These are phyloP conservation scores for Typha latifolia DNA, from an alignment of 176 grass and related monocot genomes.

Conservation along the genomic window DNA sequence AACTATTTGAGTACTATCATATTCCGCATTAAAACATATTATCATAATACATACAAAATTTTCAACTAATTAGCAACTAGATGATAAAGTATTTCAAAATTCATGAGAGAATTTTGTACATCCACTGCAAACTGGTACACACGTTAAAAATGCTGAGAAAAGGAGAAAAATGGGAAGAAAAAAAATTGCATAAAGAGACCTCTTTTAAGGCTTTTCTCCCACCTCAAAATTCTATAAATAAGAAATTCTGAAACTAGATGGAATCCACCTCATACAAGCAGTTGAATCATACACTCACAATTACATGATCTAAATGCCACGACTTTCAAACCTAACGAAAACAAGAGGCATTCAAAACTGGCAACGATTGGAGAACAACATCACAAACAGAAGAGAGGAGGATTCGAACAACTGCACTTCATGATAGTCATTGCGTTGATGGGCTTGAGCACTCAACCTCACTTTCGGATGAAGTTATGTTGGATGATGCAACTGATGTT, in stretches of 20 bases:
- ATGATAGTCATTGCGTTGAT: constrained; percentile 38
- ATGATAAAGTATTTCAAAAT: no score
- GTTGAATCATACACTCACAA: background rate
- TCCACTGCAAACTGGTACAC: background rate
- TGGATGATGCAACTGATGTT: constrained; percentile 62
- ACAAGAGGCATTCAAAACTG: background rate
- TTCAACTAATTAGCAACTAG: no score
- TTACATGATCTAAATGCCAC: background rate
- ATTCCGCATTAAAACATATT: no score
- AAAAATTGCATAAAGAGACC: background rate
- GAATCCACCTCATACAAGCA: background rate
- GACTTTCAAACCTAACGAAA: no score
- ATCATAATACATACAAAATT: no score
- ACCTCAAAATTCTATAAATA: background rate
- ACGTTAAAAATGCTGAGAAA: background rate
- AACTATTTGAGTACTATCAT: no score
- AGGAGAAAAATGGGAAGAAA: background rate
- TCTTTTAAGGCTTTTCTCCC: background rate
- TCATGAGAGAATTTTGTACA: no score
- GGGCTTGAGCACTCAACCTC: constrained; percentile 58
- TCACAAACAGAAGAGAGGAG: background rate
- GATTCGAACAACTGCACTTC: constrained; percentile 13
- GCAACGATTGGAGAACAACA: background rate
- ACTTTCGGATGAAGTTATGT: constrained; percentile 35
- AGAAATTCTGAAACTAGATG: background rate